Evolutionary conservation across 306 rosid genomes (phyloP).

Genomic region (Vachellia collinsii): DNA sequence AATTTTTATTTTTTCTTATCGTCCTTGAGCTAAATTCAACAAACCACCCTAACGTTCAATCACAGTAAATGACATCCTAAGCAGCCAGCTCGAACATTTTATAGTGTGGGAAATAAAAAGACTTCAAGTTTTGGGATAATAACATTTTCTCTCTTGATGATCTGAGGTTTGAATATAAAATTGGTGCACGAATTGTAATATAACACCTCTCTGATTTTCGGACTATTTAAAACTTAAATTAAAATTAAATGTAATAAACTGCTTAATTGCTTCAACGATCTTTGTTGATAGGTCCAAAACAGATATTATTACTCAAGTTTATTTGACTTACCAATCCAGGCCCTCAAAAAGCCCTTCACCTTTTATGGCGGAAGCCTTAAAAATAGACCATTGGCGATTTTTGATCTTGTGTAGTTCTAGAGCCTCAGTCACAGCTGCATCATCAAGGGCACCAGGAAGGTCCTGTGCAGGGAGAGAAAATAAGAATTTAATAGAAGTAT

Average conservation of each 20-base stretch:
- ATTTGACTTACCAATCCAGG: constrained; percentile 67
- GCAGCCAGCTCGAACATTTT: neutral
- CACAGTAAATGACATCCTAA: constrained; percentile 4
- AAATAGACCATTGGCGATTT: constrained; percentile 98
- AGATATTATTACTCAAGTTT: neutral
- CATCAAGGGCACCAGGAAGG: constrained; percentile 98
- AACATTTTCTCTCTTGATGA: neutral
- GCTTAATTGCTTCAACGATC: neutral
- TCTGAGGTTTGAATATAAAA: neutral
- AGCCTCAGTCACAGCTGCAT: constrained; percentile 90
- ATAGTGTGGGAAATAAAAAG: neutral
- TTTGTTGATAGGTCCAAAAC: neutral
- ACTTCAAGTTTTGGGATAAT: neutral
- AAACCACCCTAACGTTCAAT: neutral
- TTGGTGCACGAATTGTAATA: neutral
- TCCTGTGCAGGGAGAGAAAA: constrained; percentile 58
- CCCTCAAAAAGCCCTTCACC: constrained; percentile 99
- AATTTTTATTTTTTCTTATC: neutral
- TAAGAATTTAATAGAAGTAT: neutral
- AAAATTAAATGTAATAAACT: neutral
- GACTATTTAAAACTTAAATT: neutral
- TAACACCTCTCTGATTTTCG: neutral
- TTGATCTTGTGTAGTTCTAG: constrained; percentile 95
- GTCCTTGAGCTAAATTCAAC: neutral
- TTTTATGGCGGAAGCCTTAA: constrained; percentile 94